phyloP scores from a whole-genome alignment of 352 stramenopile genomes.

The Phytopythium montanum region DNA sequence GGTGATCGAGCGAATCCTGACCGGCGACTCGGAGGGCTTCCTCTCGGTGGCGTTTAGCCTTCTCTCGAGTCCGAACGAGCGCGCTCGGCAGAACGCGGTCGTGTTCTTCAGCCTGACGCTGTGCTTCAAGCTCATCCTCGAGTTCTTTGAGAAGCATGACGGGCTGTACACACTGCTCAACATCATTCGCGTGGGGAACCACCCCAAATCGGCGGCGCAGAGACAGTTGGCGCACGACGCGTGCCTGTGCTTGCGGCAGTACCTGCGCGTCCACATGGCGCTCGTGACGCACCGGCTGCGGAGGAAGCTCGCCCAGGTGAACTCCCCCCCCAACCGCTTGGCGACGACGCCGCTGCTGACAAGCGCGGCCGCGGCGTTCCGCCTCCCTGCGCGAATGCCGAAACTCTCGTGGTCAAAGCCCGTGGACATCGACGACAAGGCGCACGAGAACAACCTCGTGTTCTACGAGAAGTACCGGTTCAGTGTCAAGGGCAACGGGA shows the following conservation, averaged over 20 bases:
- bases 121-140: conserved; percentile 73
- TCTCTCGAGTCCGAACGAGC: conserved; percentile 74
- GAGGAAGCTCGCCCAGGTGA: conserved; percentile 56
- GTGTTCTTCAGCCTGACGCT: conserved; percentile 84
- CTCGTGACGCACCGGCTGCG: conserved; percentile 66
- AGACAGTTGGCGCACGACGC: conserved; percentile 80
- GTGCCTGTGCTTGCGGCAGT: conserved; percentile 80
- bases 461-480: conserved; percentile 86
- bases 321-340: conserved; percentile 47
- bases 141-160: conserved; percentile 85
- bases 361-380: conserved; percentile 43
- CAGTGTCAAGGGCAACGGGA: conserved; percentile 40
- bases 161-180: conserved; percentile 82
- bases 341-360: conserved; percentile 40
- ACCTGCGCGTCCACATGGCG: conserved; percentile 79
- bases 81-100: conserved; percentile 74
- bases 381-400: conserved; percentile 60
- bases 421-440: conserved; percentile 83
- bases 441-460: conserved; percentile 74
- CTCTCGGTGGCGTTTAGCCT: conserved; percentile 57
- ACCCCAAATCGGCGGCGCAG: conserved; percentile 70
- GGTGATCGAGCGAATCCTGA: conserved; percentile 74
- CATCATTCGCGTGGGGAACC: conserved; percentile 79
- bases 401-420: conserved; percentile 77
- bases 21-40: conserved; percentile 49